phyloP scores from a whole-genome alignment of 1,139 yeast species.

The Lodderomyces margitis region DNA sequence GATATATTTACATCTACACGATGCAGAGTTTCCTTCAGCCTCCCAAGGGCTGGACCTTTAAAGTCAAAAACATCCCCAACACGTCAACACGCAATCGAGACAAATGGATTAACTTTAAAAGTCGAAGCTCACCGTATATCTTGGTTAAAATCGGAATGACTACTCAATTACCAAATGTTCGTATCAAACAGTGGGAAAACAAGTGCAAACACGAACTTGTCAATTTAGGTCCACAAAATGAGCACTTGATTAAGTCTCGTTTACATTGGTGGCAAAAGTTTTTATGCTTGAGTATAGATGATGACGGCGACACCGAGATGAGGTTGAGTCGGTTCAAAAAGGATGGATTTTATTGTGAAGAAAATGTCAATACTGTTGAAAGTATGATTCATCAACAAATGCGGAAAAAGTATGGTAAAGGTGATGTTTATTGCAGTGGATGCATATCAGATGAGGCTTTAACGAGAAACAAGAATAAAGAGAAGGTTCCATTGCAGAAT shows the following conservation, averaged over 20 bases:
- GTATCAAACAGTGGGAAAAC: constrained; percentile 55
- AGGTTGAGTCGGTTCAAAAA: constrained; percentile 15
- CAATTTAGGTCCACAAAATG: constrained; percentile 13
- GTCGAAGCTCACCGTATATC: constrained; percentile 36
- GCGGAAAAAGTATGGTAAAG: constrained; percentile 40
- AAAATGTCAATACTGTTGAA: constrained; percentile 37
- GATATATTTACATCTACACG: constrained; percentile 56
- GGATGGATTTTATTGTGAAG: constrained; percentile 34
- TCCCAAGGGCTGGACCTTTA: constrained; percentile 24
- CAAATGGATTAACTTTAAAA: constrained; percentile 37
- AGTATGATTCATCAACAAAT: constrained; percentile 36
- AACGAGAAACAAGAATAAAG: constrained; percentile 2
- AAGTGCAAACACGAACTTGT: constrained; percentile 47
- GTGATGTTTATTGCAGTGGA: constrained; percentile 42
- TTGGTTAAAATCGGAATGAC: constrained; percentile 60
- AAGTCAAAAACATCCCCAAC: constrained; percentile 34
- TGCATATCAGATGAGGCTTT: constrained; percentile 20
- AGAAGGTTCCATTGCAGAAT: constrained; percentile 10
- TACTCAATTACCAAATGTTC: constrained; percentile 37
- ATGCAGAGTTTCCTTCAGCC: constrained; percentile 24
- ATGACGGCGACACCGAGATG: background rate
- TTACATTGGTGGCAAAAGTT: constrained; percentile 7
- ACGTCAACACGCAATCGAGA: constrained; percentile 20
- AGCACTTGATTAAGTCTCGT: constrained; percentile 7
- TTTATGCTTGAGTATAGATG: constrained; percentile 6